Base-by-base conservation (phyloP, 192 early-diverging fungal species). In the Piromyces sp. region DNA sequence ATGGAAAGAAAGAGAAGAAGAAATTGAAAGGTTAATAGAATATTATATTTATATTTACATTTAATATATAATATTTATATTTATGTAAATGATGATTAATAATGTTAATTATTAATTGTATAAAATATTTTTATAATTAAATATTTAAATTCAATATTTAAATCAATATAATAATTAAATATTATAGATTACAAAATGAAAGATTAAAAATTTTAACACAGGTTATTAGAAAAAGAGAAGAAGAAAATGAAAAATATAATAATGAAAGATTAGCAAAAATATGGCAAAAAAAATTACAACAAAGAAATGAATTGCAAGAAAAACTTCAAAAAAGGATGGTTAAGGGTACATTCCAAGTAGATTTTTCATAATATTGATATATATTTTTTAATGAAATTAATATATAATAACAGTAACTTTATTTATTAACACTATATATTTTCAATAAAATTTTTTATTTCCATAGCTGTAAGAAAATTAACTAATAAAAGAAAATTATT, bases 221-320 rank as follows among this genome's bases (percentile, higher is more conserved):
- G 83, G 89, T 91, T 37, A 88, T 91, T 83, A 84, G 84, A 22
- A 81, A 86, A 82, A 86, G 90, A 15, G 88, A 89, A 80, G 81
- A 80, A 81, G 88, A 90, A 30, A 91, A 90, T 81, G 88, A 90
- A 78, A 36, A 79, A 17, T n/a, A 84, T 0, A 88, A 89, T 79
- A 85, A 89, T 51, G 88, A 90, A 79, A 82, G 87, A 28, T 83
- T 88, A 28, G 82, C 87, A 0, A 81, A 88, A 30, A 90, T 91
- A 38, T 91, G 90, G 90, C 87, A 91, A 79, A 83, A 84, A 16
- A 91, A 91, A 83, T 85, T 91, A 81, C 86, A 87, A 81, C 88
- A 91, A 78, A 40, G 88, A 79, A 88, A 90, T 79, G 85, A 83
- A 13, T 78, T 86, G 51, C 81, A 89, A 30, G 88, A 89, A 79